Conservation (phyloP, 805 yeast genomes). For the Starmerella vitae region DNA sequence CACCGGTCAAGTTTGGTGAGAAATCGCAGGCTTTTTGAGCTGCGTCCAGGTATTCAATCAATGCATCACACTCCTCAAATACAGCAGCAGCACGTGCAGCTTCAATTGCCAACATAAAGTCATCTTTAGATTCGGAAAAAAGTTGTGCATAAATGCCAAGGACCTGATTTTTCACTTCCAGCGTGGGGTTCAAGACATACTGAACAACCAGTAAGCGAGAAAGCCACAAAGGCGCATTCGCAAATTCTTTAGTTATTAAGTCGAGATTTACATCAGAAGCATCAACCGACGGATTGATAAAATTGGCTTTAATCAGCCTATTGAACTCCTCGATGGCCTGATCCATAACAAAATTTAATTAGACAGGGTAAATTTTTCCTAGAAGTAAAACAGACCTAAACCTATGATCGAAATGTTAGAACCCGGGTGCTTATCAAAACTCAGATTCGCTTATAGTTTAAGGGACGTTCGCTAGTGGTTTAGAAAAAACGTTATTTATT, state of each 20-base stretch:
- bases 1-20: constrained; percentile 2
- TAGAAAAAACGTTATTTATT: too few relatives aligned
- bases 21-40: constrained; percentile 11
- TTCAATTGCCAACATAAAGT: constrained; percentile 48
- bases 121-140: constrained; percentile 25
- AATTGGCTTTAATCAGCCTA: not conserved
- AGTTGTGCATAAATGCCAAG: constrained; percentile 17
- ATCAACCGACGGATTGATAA: not conserved
- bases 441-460: too few relatives aligned
- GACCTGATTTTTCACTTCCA: not conserved
- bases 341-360: too few relatives aligned
- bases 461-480: too few relatives aligned
- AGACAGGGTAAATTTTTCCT: too few relatives aligned
- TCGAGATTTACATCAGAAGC: constrained; percentile 31
- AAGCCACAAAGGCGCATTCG: constrained; percentile 21
- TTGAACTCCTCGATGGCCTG: constrained; percentile 1
- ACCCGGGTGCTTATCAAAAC: too few relatives aligned
- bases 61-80: constrained; percentile 24
- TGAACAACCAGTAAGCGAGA: constrained; percentile 28
- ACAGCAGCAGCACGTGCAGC: constrained; percentile 37
- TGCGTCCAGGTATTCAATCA: constrained; percentile 17
- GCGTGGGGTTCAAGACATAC: constrained; percentile 21
- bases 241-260: constrained; percentile 15
- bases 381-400: too few relatives aligned
- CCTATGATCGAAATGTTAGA: too few relatives aligned